A percentile compares a stretch with the other conserved stretches of the same genome.
Evolutionary conservation across 805 yeast genomes (phyloP).

Genomic region (Zygoascus biomembranicola): DNA sequence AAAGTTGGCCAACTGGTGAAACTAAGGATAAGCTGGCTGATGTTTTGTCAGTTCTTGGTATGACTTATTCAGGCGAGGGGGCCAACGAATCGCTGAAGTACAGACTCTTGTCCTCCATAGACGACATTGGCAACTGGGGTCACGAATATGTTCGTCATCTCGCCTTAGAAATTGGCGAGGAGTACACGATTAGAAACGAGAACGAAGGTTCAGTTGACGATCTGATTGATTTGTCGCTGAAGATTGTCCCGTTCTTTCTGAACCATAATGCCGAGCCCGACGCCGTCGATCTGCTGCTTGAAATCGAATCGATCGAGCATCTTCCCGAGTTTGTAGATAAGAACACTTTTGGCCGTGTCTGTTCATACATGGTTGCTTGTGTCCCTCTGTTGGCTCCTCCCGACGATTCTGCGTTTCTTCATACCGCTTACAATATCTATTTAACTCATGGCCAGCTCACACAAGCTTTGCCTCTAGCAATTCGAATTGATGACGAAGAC

Average conservation of each 20-base stretch:
- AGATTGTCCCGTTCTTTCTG: conserved; percentile 81
- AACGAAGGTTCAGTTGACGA: conserved; percentile 27
- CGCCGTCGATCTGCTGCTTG: conserved; percentile 88
- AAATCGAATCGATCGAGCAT: conserved; percentile 79
- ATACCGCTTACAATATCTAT: conserved; percentile 83
- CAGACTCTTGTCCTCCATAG: conserved; percentile 54
- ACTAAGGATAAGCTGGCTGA: conserved; percentile 63
- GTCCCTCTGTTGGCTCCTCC: conserved; percentile 96
- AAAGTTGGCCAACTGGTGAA: conserved; percentile 43
- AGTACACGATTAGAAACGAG: conserved; percentile 35
- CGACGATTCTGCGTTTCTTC: conserved; percentile 76
- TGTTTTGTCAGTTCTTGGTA: conserved; percentile 83
- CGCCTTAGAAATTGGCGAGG: conserved; percentile 90
- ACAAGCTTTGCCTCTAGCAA: conserved; percentile 84
- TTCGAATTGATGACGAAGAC: conserved; percentile 75
- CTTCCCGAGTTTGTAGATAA: conserved; percentile 79
- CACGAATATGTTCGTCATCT: conserved; percentile 96
- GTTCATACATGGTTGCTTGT: conserved; percentile 90
- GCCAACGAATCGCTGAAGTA: conserved; percentile 72
- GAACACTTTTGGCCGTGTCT: conserved; percentile 77
- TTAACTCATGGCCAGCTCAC: conserved; percentile 70
- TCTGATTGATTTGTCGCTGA: conserved; percentile 57
- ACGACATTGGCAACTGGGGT: conserved; percentile 82
- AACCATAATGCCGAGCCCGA: conserved; percentile 97
- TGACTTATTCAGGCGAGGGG: conserved; percentile 83